A percentile compares a stretch with the other conserved stretches of the same genome.
Evolutionary conservation across 2,329 filamentous ascomycete species (phyloP).

Genomic region (Aspergillus transmontanensis): DNA sequence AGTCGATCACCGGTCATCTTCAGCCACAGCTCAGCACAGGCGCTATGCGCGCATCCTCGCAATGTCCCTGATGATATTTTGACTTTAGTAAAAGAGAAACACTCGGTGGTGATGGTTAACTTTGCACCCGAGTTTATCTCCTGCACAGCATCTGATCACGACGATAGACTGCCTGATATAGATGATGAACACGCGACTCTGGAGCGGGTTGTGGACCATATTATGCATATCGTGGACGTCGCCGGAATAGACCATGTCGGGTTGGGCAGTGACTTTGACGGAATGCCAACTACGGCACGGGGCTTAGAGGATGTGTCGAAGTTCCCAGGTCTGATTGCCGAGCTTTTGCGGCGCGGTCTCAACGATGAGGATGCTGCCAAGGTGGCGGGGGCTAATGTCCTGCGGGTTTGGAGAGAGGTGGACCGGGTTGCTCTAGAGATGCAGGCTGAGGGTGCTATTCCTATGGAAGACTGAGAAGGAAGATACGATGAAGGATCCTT

Average conservation of each 20-base stretch:
- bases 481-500: too few species aligned
- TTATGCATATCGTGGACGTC: constrained; percentile 76
- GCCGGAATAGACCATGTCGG: constrained; percentile 90
- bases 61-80: constrained; percentile 89
- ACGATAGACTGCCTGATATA: constrained; percentile 67
- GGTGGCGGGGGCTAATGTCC: constrained; percentile 75
- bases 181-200: constrained; percentile 72
- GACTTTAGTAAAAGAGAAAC: constrained; percentile 69
- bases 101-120: constrained; percentile 88
- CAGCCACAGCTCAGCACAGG: constrained; percentile 80
- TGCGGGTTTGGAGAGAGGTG: constrained; percentile 81
- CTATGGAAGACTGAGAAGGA: constrained; percentile 42
- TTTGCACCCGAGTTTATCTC: constrained; percentile 82
- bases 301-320: constrained; percentile 85
- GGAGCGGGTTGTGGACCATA: constrained; percentile 75
- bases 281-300: constrained; percentile 58
- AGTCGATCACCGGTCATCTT: constrained; percentile 84
- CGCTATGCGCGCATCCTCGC: constrained; percentile 81
- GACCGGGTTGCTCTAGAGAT: constrained; percentile 70
- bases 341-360: constrained; percentile 72
- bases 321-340: constrained; percentile 76
- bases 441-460: constrained; percentile 57
- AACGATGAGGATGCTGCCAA: constrained; percentile 73
- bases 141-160: constrained; percentile 63
- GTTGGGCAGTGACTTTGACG: constrained; percentile 90